A percentile compares a stretch with the other conserved stretches of the same genome.
phyloP scores from a whole-genome alignment of 2,329 filamentous ascomycete species.

The Aurifilum marmelostoma region DNA sequence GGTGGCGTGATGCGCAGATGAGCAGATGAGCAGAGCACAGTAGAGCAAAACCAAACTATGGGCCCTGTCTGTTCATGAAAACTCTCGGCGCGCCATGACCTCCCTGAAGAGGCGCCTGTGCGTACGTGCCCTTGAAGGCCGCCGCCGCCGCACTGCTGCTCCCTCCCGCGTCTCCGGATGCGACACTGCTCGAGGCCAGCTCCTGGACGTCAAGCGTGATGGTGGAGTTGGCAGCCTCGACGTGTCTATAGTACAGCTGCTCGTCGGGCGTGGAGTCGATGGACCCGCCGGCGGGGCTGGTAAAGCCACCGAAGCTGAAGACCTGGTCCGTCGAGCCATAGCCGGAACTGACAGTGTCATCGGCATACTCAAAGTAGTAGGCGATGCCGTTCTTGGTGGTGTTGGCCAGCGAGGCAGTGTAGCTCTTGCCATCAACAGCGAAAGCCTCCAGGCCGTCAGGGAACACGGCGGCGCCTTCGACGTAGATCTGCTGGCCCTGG shows the following conservation, averaged over 20 bases:
- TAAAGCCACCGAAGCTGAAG: constrained; percentile 56
- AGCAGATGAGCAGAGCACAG: not conserved
- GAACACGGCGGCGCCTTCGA: constrained; percentile 49
- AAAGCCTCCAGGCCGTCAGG: constrained; percentile 66
- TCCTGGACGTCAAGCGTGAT: constrained; percentile 53
- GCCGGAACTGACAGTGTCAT: constrained; percentile 51
- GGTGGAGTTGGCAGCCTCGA: constrained; percentile 58
- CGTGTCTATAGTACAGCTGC: constrained; percentile 61
- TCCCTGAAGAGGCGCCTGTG: constrained; percentile 23
- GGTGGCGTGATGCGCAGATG: not conserved
- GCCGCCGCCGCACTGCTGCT: constrained; percentile 6
- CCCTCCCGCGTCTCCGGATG: constrained; percentile 6
- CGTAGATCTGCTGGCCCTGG: constrained; percentile 45
- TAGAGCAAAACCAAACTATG: not conserved
- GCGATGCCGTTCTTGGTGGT: constrained; percentile 64
- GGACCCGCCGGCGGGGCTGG: constrained; percentile 29
- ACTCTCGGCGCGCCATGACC: constrained; percentile 30
- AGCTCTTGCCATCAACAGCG: constrained; percentile 26
- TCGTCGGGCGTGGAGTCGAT: constrained; percentile 34
- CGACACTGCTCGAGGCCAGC: constrained; percentile 34
- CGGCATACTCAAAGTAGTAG: constrained; percentile 52
- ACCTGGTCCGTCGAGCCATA: constrained; percentile 61
- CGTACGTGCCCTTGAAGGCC: constrained; percentile 21
- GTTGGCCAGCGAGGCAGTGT: constrained; percentile 44
- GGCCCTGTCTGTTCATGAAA: constrained; percentile 32